Evolutionary conservation across 768 basidiomycete species (phyloP), one percentile per base, ranked within the genome.

Genomic region (Butyriboletus loyo): DNA sequence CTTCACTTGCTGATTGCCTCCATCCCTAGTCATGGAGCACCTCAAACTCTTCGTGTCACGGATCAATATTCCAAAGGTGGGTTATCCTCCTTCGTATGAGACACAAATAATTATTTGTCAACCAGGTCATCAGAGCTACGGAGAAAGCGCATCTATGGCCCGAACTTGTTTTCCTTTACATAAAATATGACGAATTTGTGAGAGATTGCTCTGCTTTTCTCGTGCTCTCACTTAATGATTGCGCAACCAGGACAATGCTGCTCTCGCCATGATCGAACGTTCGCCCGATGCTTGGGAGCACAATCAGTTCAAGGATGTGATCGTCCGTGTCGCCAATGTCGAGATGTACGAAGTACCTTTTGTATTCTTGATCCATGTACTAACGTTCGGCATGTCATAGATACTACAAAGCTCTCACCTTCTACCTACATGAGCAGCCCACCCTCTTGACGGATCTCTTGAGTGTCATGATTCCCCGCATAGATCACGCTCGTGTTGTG

Each of bases 231-330:
- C 56, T 39, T 15, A 49, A 43, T 28, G 53, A 53, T 32, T n/a
- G 30, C 11, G 25, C 27, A 38, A 59, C 50, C 36, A 92, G 84
- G 97, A 98, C 69, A 98, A 99, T 65, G 96, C 97, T 30, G 92
- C 96, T 34, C 77, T 98, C 59, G 92, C 94, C 5, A 99, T 98
- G 95, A 98, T 98, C 69, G 97, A 99, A 70, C 87, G 95, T 19
- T 91, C 97, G 2, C 83, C 92, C n/a, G 93, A 97, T 71, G 93
- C 94, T 44, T 99, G 95, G 95, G 97, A 99, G 52, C 97, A 99
- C 75, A 95, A 92, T 64, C 96, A 98, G 70, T 99, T 99, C 86
- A 98, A 98, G 80, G 97, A 98, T 61, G 87, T 97, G 52, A 82
- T 97, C 50, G 91, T 98, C 65, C 90, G 95, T 54, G 95, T 89